Evolutionary conservation across 2,329 filamentous ascomycete genomes (phyloP).

Genomic region (Pseudogymnoascus sp.): DNA sequence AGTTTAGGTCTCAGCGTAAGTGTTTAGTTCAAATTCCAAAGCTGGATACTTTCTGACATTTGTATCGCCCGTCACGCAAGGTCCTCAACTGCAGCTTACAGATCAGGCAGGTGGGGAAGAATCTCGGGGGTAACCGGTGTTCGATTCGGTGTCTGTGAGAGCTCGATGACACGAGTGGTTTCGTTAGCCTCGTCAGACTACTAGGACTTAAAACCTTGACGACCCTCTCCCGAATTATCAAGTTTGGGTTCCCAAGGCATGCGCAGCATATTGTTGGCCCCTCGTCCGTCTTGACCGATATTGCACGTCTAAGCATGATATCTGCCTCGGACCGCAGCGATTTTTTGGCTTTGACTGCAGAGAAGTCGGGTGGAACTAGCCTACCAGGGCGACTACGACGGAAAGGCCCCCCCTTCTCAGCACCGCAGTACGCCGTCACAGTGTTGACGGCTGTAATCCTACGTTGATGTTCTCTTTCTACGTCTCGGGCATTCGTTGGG

Average conservation of each 20-base stretch:
- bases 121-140: too few species aligned
- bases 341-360: constrained; percentile 8
- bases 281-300: constrained; percentile 13
- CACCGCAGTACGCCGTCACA: constrained; percentile 10
- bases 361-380: neutral
- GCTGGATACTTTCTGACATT: too few species aligned
- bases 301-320: neutral
- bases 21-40: too few species aligned
- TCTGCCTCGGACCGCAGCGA: neutral
- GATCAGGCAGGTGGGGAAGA: too few species aligned
- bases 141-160: too few species aligned
- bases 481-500: constrained; percentile 1
- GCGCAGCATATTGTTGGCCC: constrained; percentile 12
- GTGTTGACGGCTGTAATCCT: constrained; percentile 13
- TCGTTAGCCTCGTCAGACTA: neutral
- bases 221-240: neutral
- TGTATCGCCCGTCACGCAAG: too few species aligned
- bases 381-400: neutral
- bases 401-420: constrained; percentile 9
- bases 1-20: too few species aligned
- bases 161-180: too few species aligned
- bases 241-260: neutral
- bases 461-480: constrained; percentile 11
- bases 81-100: too few species aligned
- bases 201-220: neutral